Evolutionary conservation across 139 green algal species (phyloP).

Genomic region (Volvox africanus): DNA sequence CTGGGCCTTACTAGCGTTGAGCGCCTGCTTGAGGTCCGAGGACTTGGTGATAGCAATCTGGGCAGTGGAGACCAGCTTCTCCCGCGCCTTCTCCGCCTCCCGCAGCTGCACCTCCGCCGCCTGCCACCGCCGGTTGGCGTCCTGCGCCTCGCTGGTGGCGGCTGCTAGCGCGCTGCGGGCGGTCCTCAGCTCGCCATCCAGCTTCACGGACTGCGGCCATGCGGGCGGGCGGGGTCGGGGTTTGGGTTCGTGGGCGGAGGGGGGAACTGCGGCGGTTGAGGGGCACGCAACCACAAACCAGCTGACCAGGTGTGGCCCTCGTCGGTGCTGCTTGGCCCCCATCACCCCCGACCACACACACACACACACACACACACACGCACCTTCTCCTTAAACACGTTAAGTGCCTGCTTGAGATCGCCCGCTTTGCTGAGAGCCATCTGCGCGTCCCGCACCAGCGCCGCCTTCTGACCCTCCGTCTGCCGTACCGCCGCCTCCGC

Average conservation of each 20-base stretch:
- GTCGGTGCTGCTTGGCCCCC: no score
- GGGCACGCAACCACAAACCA: no score
- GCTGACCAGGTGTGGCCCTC: no score
- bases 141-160: slow-evolving; percentile 37
- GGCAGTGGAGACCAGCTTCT: slow-evolving; percentile 25
- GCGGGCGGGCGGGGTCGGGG: not conserved
- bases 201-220: slow-evolving; percentile 24
- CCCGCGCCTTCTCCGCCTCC: slow-evolving; percentile 19
- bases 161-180: slow-evolving; percentile 6
- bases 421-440: slow-evolving; percentile 24
- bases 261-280: no score
- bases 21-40: slow-evolving; percentile 41
- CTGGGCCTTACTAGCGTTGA: slow-evolving; percentile 20
- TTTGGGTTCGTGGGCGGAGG: no score
- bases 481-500: slow-evolving; percentile 23
- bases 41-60: slow-evolving; percentile 35
- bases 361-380: not conserved
- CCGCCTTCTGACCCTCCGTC: slow-evolving; percentile 42
- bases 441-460: slow-evolving; percentile 45
- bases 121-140: slow-evolving; percentile 41
- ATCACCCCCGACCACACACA: not conserved
- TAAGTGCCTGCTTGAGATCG: slow-evolving; percentile 49
- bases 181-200: slow-evolving; percentile 17
- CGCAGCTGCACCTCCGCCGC: slow-evolving; percentile 36
- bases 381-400: slow-evolving; percentile 51